These are phyloP conservation scores for Xerocomus brunneocitrinus DNA, from an alignment of 768 basidiomycete species.

Conservation along the genomic window DNA sequence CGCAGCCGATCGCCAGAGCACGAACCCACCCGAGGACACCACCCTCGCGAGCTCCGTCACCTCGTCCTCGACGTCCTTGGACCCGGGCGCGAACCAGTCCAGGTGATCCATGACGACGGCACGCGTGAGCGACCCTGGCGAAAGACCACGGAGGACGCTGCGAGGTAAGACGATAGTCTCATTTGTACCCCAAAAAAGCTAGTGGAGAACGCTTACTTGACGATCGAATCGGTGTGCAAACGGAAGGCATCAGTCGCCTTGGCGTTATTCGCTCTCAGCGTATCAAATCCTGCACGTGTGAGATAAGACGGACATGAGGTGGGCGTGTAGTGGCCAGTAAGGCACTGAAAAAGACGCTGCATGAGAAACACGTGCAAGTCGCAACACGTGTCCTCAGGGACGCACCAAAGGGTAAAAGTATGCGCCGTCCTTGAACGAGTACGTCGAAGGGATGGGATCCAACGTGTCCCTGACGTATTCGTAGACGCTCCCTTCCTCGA, in stretches of 20 bases:
- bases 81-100: conserved; percentile 52
- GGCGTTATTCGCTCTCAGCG: conserved; percentile 46
- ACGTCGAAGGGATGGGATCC: conserved; percentile 43
- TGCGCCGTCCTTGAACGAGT: conserved; percentile 56
- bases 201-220: conserved; percentile 44
- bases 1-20: conserved; percentile 64
- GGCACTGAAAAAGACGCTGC: conserved; percentile 19
- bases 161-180: background rate
- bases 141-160: conserved; percentile 44
- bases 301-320: conserved; percentile 63
- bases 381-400: background rate
- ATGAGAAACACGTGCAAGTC: background rate
- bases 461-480: conserved; percentile 51
- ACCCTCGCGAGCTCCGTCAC: conserved; percentile 52
- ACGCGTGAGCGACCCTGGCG: conserved; percentile 49
- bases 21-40: conserved; percentile 52
- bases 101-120: conserved; percentile 71
- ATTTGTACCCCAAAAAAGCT: background rate
- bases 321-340: conserved; percentile 53
- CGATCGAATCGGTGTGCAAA: conserved; percentile 67
- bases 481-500: conserved; percentile 46
- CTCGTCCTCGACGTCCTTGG: conserved; percentile 48
- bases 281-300: conserved; percentile 54
- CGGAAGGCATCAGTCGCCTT: conserved; percentile 51
- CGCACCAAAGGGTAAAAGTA: conserved; percentile 60